Percentiles rank a stretch among this genome's conserved stretches.
Conservation (phyloP, 164 flowering plant species). For the Chimonanthus praecox region DNA sequence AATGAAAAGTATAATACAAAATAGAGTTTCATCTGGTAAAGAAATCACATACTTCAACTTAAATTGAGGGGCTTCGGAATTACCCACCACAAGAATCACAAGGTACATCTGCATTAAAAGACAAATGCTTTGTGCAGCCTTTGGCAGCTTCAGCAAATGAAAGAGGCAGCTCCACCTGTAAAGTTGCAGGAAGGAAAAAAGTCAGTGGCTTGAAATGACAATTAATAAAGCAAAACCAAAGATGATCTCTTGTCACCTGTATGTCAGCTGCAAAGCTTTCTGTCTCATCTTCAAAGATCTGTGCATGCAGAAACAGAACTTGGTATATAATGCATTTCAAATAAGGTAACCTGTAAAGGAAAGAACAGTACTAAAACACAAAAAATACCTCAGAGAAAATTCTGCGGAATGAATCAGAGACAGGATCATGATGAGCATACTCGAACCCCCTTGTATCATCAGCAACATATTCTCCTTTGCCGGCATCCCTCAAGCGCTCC, state of each 20-base stretch:
- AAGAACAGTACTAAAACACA: constrained; percentile 3
- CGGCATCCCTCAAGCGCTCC: constrained; percentile 28
- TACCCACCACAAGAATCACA: constrained; percentile 87
- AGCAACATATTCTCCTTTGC: constrained; percentile 27
- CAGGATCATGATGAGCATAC: constrained; percentile 37
- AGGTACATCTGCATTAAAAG: constrained; percentile 62
- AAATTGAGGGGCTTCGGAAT: not conserved
- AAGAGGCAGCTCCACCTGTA: constrained; percentile 67
- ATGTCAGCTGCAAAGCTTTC: constrained; percentile 51
- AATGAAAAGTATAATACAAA: too few relatives aligned
- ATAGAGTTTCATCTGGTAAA: not conserved
- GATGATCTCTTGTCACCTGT: constrained; percentile 38
- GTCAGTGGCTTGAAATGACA: not conserved
- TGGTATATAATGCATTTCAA: not conserved
- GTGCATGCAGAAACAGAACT: constrained; percentile 11
- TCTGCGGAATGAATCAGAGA: constrained; percentile 71
- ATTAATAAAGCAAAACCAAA: constrained; percentile 3
- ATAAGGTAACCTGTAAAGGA: not conserved
- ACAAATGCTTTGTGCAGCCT: constrained; percentile 73
- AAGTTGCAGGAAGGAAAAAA: constrained; percentile 5
- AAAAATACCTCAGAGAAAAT: constrained; percentile 78
- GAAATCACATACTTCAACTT: too few relatives aligned
- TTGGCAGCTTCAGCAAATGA: constrained; percentile 82
- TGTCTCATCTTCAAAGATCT: constrained; percentile 75
- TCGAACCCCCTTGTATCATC: constrained; percentile 43